These are phyloP conservation scores for Musa itinerans DNA, from an alignment of 176 grass and related monocot species.

Conservation along the genomic window DNA sequence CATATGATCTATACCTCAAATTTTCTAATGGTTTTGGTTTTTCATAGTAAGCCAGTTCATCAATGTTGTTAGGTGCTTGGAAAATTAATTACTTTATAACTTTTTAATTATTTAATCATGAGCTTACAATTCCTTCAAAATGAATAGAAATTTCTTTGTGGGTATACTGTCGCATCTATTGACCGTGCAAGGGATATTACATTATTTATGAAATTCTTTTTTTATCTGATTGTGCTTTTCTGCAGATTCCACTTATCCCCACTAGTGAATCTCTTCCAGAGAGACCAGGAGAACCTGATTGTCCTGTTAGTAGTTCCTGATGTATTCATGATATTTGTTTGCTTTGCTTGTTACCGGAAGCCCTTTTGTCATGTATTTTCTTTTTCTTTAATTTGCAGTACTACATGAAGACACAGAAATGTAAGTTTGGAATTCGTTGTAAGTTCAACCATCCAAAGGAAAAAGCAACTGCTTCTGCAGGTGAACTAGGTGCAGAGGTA, in stretches of 20 bases:
- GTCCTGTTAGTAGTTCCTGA: constrained; percentile 55
- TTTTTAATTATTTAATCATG: no score
- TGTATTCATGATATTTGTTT: not conserved
- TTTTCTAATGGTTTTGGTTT: no score
- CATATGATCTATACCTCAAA: no score
- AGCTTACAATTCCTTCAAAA: not conserved
- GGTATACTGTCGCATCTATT: not conserved
- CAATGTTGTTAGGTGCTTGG: no score
- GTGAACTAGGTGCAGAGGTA: constrained; percentile 31
- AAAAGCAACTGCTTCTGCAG: constrained; percentile 17
- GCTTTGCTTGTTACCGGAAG: constrained; percentile 24
- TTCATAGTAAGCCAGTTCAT: no score
- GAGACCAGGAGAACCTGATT: constrained; percentile 58
- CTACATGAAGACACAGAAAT: constrained; percentile 49
- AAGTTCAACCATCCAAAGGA: constrained; percentile 92
- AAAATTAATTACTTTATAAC: no score
- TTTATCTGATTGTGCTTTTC: constrained; percentile 27
- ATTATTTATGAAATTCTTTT: constrained; percentile 14
- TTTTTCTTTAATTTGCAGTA: constrained; percentile 36
- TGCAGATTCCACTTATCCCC: constrained; percentile 36
- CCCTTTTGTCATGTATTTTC: not conserved
- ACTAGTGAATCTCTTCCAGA: constrained; percentile 65
- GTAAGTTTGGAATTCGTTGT: constrained; percentile 67
- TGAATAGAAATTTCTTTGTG: not conserved
- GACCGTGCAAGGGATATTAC: not conserved